These are phyloP conservation scores for Starmerella vaccinii DNA, from an alignment of 805 yeast species.

Conservation along the genomic window DNA sequence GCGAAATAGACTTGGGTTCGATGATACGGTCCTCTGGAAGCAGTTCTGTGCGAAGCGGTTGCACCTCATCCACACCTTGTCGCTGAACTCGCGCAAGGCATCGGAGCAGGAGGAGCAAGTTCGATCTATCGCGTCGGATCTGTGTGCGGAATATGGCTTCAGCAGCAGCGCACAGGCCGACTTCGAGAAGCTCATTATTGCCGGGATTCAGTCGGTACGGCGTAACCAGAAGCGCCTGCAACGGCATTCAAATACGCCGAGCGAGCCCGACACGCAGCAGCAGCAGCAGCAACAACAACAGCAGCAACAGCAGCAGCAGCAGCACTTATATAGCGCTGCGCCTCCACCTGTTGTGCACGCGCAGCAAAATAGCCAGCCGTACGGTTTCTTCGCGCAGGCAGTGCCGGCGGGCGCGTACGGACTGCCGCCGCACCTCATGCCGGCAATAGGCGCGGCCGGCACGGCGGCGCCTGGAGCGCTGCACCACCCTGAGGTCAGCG, in stretches of 20 bases:
- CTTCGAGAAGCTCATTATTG: constrained; percentile 80
- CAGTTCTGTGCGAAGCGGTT: constrained; percentile 80
- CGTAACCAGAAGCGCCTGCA: constrained; percentile 47
- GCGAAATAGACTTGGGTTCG: constrained; percentile 55
- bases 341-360: background rate
- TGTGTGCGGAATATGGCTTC: constrained; percentile 70
- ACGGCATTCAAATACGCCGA: constrained; percentile 9
- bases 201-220: constrained; percentile 88
- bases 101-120: constrained; percentile 85
- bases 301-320: background rate
- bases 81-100: constrained; percentile 62
- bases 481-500: background rate
- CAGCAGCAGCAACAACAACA: background rate
- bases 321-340: too few relatives aligned
- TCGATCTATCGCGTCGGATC: constrained; percentile 60
- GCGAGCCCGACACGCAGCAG: background rate
- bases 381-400: background rate
- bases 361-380: background rate
- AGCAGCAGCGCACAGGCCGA: constrained; percentile 50
- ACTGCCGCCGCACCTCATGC: background rate
- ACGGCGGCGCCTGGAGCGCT: too few relatives aligned
- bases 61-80: constrained; percentile 71
- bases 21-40: constrained; percentile 79
- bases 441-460: background rate
- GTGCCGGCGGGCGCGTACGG: background rate